These are phyloP conservation scores for Oryza australiensis DNA, from an alignment of 176 grass and related monocot genomes.

Conservation along the genomic window DNA sequence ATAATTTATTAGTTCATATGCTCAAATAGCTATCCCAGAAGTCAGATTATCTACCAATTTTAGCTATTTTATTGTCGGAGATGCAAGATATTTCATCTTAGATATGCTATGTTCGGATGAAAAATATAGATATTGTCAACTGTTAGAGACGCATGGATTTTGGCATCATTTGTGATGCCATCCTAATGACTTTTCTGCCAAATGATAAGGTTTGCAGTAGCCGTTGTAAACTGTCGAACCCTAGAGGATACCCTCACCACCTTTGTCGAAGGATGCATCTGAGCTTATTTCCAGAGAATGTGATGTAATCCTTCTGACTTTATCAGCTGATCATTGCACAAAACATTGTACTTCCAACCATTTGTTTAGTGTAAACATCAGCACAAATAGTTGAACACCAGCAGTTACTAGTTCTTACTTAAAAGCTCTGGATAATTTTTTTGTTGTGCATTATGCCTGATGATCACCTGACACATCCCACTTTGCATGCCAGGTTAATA, in stretches of 20 bases:
- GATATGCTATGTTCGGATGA: not conserved
- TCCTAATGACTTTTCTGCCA: not conserved
- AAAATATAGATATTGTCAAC: not conserved
- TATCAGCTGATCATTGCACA: slow-evolving; percentile 3
- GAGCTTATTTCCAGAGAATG: slow-evolving; percentile 14
- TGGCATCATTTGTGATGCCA: not conserved
- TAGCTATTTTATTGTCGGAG: not conserved
- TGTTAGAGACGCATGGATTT: not conserved
- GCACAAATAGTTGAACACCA: not conserved
- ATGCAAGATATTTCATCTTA: too few relatives aligned
- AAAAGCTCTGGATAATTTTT: not conserved
- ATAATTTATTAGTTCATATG: too few relatives aligned
- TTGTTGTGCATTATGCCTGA: not conserved
- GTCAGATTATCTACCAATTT: too few relatives aligned
- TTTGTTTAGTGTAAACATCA: slow-evolving; percentile 3
- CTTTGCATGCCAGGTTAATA: not conserved
- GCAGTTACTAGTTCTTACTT: not conserved
- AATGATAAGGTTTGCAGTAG: slow-evolving; percentile 2
- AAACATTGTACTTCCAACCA: slow-evolving; percentile 25
- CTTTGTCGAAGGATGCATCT: not conserved
- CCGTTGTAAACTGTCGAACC: not conserved
- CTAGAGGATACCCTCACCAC: not conserved
- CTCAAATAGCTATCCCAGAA: too few relatives aligned
- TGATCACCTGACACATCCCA: slow-evolving; percentile 29
- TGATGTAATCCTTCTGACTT: slow-evolving; percentile 27